Conservation (phyloP, 495 filamentous ascomycete genomes). For the Evansstolkia leycettana region DNA sequence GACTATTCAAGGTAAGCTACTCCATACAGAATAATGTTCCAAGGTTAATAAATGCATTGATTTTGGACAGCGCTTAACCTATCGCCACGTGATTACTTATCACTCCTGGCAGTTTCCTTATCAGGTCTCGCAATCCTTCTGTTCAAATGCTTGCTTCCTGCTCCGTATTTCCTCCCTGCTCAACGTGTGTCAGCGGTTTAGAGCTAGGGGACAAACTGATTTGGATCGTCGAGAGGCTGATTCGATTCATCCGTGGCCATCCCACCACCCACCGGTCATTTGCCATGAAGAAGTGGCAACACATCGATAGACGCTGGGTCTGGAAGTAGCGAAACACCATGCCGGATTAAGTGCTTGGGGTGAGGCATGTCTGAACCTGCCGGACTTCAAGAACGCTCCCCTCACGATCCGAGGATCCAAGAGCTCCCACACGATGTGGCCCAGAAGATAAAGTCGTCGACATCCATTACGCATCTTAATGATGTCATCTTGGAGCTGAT, state of each 20-base stretch:
- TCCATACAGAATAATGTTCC: no score
- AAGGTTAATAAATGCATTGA: no score
- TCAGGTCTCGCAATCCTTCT: neutral
- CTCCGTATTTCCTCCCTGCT: no score
- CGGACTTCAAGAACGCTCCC: neutral
- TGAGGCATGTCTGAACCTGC: neutral
- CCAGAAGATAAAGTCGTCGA: conserved; percentile 82
- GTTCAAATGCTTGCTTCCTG: neutral
- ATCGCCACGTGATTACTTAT: neutral
- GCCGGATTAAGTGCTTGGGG: neutral
- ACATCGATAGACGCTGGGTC: conserved; percentile 4
- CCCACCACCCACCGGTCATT: neutral
- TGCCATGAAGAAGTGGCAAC: conserved; percentile 12
- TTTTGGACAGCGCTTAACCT: no score
- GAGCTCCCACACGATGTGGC: conserved; percentile 62
- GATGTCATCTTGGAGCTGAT: conserved; percentile 63
- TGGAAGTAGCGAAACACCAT: neutral
- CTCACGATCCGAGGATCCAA: conserved; percentile 37
- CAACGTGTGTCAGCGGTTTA: no score
- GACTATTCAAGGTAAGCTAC: no score
- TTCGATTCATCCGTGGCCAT: neutral
- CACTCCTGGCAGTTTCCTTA: neutral
- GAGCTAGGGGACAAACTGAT: no score
- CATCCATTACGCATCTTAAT: conserved; percentile 60
- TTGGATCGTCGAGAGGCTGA: neutral